phyloP scores from a whole-genome alignment of 2,329 filamentous ascomycete species.

The Teratosphaeria zuluensis region DNA sequence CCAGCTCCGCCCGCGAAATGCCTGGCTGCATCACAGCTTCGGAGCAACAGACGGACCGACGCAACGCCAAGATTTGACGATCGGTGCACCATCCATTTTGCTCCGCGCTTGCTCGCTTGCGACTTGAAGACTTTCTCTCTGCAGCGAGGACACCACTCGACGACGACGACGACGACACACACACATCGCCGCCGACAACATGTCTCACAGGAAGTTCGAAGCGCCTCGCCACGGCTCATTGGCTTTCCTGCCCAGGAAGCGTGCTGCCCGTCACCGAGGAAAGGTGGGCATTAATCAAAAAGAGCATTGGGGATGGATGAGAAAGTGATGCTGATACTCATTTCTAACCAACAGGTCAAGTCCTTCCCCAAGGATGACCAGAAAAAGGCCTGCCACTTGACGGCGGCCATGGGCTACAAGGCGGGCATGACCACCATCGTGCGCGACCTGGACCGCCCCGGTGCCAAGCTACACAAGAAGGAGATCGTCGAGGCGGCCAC shows the following conservation, averaged over 20 bases:
- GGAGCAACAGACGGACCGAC: neutral
- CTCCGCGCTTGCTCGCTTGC: neutral
- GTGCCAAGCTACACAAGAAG: slow-evolving; percentile 99
- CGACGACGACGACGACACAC: neutral
- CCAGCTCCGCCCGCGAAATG: neutral
- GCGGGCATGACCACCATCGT: slow-evolving; percentile 99
- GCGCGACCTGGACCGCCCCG: slow-evolving; percentile 96
- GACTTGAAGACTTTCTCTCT: neutral
- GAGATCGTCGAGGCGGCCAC: slow-evolving; percentile 83
- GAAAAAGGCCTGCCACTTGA: slow-evolving; percentile 99
- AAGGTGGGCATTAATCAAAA: slow-evolving; percentile 50
- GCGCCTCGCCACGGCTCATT: slow-evolving; percentile 84
- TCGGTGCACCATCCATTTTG: neutral
- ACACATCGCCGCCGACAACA: neutral
- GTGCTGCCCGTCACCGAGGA: slow-evolving; percentile 84
- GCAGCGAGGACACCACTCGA: neutral
- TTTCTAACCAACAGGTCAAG: slow-evolving; percentile 8
- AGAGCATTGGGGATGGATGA: neutral
- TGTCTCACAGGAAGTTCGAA: slow-evolving; percentile 58
- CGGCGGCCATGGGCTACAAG: slow-evolving; percentile 98
- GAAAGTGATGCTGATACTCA: neutral
- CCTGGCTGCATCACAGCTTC: neutral
- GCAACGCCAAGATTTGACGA: neutral
- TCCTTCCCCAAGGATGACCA: slow-evolving; percentile 99
- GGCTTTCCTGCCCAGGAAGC: slow-evolving; percentile 52